Evolutionary conservation across 192 early-diverging fungal species (phyloP).

Genomic region (Coemansia sp.): DNA sequence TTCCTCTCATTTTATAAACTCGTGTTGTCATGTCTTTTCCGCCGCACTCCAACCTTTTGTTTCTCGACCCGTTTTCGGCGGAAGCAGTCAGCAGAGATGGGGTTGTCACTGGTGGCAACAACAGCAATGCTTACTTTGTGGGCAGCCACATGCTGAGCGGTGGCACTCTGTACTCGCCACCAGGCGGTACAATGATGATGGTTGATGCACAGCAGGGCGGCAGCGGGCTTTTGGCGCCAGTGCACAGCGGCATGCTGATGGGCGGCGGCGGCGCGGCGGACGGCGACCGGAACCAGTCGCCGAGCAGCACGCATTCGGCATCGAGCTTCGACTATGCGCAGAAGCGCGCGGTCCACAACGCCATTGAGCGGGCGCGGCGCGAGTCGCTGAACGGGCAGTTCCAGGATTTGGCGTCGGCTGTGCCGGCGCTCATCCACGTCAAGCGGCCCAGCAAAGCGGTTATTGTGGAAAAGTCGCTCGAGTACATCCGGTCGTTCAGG

Average conservation of each 20-base stretch:
- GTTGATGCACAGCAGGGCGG: slow-evolving; percentile 3
- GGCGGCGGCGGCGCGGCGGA: background rate
- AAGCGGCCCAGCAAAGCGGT: slow-evolving; percentile 76
- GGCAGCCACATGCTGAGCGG: slow-evolving; percentile 7
- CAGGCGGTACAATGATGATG: slow-evolving; percentile 3
- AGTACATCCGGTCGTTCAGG: slow-evolving; percentile 56
- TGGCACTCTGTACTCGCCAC: slow-evolving; percentile 21
- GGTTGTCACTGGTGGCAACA: slow-evolving; percentile 1
- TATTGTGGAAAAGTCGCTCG: slow-evolving; percentile 75
- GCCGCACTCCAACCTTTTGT: slow-evolving; percentile 25
- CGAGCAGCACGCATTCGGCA: slow-evolving; percentile 19
- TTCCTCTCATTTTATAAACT: background rate
- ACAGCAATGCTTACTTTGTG: slow-evolving; percentile 18
- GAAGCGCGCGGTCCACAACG: slow-evolving; percentile 74
- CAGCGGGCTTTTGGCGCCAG: background rate
- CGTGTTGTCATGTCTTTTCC: slow-evolving; percentile 29
- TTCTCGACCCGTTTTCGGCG: slow-evolving; percentile 23
- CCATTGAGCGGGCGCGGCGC: slow-evolving; percentile 73
- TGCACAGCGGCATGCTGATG: background rate
- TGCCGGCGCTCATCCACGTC: slow-evolving; percentile 66
- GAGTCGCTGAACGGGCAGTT: slow-evolving; percentile 77
- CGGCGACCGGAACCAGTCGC: slow-evolving; percentile 41
- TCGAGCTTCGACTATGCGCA: slow-evolving; percentile 51
- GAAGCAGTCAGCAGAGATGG: slow-evolving; percentile 4
- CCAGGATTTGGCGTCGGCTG: slow-evolving; percentile 75